Evolutionary conservation across 1,284 basidiomycete genomes (phyloP).

Genomic region (Tausonia pullulans): DNA sequence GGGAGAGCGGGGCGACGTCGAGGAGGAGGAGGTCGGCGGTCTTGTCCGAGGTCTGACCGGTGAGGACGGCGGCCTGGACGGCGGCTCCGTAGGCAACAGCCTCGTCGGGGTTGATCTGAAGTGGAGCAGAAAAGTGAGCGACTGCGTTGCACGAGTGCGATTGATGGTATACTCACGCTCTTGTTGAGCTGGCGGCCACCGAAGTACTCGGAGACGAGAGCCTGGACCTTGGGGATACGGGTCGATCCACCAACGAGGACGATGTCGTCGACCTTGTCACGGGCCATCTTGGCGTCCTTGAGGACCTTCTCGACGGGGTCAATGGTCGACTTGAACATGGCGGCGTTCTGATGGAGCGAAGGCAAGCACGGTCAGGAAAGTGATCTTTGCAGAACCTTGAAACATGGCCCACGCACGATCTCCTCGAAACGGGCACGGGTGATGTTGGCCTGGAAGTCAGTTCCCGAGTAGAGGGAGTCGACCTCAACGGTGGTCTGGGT

Average conservation of each 20-base stretch:
- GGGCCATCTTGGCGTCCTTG: conserved; percentile 95
- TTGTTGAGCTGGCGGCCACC: conserved; percentile 96
- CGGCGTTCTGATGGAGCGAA: conserved; percentile 46
- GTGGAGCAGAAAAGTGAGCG: conserved; percentile 23
- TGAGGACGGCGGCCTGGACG: conserved; percentile 91
- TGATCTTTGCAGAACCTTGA: too few relatives aligned
- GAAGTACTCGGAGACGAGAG: conserved; percentile 96
- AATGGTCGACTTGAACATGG: conserved; percentile 89
- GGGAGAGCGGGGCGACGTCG: conserved; percentile 88
- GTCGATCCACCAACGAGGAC: conserved; percentile 99
- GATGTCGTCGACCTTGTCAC: conserved; percentile 97
- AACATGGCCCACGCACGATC: conserved; percentile 51
- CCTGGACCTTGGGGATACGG: conserved; percentile 98
- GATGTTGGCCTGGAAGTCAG: conserved; percentile 89
- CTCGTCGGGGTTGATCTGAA: conserved; percentile 78
- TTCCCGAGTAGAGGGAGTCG: conserved; percentile 69
- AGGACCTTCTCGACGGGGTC: conserved; percentile 98
- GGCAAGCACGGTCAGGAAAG: not conserved
- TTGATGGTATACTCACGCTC: conserved; percentile 42
- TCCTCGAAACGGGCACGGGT: conserved; percentile 99
- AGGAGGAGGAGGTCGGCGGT: conserved; percentile 89
- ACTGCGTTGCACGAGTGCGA: conserved; percentile 39
- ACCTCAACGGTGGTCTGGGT: conserved; percentile 98
- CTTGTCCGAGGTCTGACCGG: conserved; percentile 91
- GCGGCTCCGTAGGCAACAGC: conserved; percentile 93